Conservation (phyloP, 441 rosid genomes). For the Iberis amara region DNA sequence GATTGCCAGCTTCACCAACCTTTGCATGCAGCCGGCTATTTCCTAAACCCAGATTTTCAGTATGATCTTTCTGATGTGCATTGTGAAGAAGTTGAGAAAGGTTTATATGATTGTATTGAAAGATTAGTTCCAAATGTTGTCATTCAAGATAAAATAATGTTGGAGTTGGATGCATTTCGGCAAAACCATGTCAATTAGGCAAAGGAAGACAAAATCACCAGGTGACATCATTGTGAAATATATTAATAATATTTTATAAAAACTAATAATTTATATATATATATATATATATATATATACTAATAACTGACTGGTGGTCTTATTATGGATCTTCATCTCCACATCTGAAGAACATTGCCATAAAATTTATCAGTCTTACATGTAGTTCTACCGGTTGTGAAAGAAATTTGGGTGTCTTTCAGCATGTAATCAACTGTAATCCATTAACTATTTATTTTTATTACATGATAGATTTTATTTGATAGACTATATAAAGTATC, state of each 20-base stretch:
- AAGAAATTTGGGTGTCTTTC: constrained; percentile 1
- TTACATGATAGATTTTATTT: no score
- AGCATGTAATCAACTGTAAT: neutral
- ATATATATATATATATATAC: no score
- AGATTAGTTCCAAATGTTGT: neutral
- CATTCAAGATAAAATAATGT: neutral
- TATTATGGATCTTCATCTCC: neutral
- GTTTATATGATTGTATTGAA: neutral
- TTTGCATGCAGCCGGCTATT: neutral
- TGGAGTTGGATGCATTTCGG: neutral
- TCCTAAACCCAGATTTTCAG: neutral
- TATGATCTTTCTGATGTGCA: neutral
- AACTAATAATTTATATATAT: no score
- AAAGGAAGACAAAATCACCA: neutral
- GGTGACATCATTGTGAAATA: neutral
- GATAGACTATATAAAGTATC: constrained; percentile 4
- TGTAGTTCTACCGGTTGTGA: neutral
- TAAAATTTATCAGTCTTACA: neutral
- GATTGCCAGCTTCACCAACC: neutral
- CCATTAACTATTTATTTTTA: neutral
- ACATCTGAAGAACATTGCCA: neutral
- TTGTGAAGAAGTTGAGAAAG: neutral
- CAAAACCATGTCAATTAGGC: neutral
- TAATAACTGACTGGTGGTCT: neutral
- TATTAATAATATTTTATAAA: no score